Percentiles rank a stretch among this genome's conserved stretches.
Evolutionary conservation across 2,329 filamentous ascomycete species (phyloP).

Genomic region (Pochonia chlamydosporia): DNA sequence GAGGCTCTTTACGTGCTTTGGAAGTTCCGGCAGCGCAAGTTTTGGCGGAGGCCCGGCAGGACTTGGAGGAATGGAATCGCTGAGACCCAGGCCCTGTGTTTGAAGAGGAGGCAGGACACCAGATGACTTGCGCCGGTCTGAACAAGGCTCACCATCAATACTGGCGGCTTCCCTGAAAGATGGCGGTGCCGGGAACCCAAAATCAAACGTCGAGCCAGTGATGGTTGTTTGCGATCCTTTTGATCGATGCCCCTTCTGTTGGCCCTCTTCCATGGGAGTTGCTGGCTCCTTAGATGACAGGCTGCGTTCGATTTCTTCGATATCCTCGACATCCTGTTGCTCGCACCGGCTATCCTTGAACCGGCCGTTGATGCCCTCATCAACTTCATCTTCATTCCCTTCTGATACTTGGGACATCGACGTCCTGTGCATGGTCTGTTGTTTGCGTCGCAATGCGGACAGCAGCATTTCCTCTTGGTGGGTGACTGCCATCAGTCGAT

Average conservation of each 20-base stretch:
- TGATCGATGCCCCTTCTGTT: constrained; percentile 15
- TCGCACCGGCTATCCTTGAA: constrained; percentile 5
- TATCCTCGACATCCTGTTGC: not conserved
- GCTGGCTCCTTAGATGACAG: not conserved
- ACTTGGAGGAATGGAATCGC: not conserved
- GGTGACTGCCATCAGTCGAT: constrained; percentile 51
- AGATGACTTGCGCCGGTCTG: not conserved
- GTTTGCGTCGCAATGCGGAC: constrained; percentile 49
- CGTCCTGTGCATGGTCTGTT: constrained; percentile 48
- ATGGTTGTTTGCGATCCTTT: constrained; percentile 25
- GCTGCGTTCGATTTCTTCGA: not conserved
- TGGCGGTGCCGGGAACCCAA: constrained; percentile 30
- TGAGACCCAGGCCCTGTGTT: not conserved
- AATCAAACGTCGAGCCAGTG: constrained; percentile 23
- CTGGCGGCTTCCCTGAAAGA: constrained; percentile 1
- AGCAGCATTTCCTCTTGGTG: constrained; percentile 54
- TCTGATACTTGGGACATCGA: constrained; percentile 38
- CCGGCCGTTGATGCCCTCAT: not conserved
- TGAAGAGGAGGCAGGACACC: not conserved
- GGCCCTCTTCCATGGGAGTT: not conserved
- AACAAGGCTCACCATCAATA: not conserved
- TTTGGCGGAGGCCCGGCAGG: constrained; percentile 7
- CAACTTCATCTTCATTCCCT: constrained; percentile 6
- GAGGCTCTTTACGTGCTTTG: not conserved
- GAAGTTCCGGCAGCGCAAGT: constrained; percentile 6